phyloP scores from a whole-genome alignment of 306 rosid species.

The Coriaria nepalensis region DNA sequence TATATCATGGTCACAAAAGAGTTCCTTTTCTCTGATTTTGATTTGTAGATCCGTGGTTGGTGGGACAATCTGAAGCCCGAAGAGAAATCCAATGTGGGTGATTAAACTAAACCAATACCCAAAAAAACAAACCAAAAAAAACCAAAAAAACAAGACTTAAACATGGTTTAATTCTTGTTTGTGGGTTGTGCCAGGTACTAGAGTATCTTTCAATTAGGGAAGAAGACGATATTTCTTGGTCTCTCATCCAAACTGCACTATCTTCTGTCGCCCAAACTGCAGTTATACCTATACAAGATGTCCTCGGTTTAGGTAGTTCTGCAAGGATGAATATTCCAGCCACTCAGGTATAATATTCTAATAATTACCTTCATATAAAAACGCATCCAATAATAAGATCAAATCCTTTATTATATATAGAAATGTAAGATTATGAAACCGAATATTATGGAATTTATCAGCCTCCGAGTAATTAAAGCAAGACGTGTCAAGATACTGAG shows the following conservation, averaged over 20 bases:
- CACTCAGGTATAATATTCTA: constrained; percentile 97
- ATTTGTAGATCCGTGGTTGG: constrained; percentile 67
- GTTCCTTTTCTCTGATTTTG: constrained; percentile 4
- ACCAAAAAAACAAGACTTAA: neutral
- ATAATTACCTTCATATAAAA: no score
- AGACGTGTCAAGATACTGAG: no score
- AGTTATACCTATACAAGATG: constrained; percentile 79
- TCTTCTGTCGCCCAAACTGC: constrained; percentile 82
- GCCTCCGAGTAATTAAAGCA: no score
- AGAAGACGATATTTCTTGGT: constrained; percentile 65
- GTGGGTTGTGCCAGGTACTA: constrained; percentile 43
- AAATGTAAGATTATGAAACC: no score
- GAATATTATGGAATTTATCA: no score
- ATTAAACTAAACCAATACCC: neutral
- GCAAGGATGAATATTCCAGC: constrained; percentile 97
- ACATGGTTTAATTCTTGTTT: neutral
- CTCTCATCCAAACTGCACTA: constrained; percentile 38
- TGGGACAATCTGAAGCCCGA: constrained; percentile 67
- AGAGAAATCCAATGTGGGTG: constrained; percentile 64
- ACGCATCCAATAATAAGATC: no score
- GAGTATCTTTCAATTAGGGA: constrained; percentile 46
- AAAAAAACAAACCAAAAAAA: no score
- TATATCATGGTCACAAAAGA: constrained; percentile 8
- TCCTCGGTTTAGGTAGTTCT: constrained; percentile 66
- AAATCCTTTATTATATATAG: no score